A percentile compares a stretch with the other conserved stretches of the same genome.
phyloP scores from a whole-genome alignment of 2,329 filamentous ascomycete species.

The Aspergillus novofumigatus region DNA sequence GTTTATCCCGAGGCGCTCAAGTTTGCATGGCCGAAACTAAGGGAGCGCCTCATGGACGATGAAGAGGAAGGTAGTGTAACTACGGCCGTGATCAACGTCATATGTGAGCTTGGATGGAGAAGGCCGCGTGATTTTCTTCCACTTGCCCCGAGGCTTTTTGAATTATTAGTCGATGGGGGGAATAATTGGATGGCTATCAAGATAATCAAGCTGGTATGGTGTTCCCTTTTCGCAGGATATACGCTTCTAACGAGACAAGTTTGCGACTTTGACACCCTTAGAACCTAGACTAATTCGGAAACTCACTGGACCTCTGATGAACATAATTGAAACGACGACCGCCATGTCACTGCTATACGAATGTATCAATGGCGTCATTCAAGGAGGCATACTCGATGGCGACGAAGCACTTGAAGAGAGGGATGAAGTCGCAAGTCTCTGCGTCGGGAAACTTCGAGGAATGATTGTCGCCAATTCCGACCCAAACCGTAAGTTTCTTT shows the following conservation, averaged over 20 bases:
- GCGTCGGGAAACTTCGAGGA: constrained; percentile 84
- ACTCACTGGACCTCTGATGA: constrained; percentile 81
- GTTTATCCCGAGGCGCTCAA: constrained; percentile 95
- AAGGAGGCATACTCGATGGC: constrained; percentile 86
- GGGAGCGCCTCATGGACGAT: constrained; percentile 86
- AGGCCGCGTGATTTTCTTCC: constrained; percentile 91
- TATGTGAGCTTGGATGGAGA: constrained; percentile 93
- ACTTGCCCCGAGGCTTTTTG: constrained; percentile 84
- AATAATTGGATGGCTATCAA: constrained; percentile 99
- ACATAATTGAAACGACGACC: constrained; percentile 87
- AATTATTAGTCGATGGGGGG: constrained; percentile 81
- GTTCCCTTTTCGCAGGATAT: not conserved
- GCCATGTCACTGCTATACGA: constrained; percentile 99
- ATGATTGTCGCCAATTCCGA: constrained; percentile 95
- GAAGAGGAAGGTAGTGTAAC: constrained; percentile 89
- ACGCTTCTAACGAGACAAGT: constrained; percentile 52
- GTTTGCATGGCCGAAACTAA: constrained; percentile 95
- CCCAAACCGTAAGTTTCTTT: constrained; percentile 68
- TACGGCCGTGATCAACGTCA: constrained; percentile 91
- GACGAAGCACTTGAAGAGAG: constrained; percentile 74
- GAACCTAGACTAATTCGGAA: constrained; percentile 91
- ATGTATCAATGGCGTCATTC: constrained; percentile 97
- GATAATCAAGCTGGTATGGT: constrained; percentile 83
- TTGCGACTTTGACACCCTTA: constrained; percentile 87
- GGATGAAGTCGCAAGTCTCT: constrained; percentile 87